Percentiles rank a stretch among this genome's conserved stretches.
These are phyloP conservation scores for Sporothrix brasiliensis DNA, from an alignment of 2,329 filamentous ascomycete species.

Conservation along the genomic window DNA sequence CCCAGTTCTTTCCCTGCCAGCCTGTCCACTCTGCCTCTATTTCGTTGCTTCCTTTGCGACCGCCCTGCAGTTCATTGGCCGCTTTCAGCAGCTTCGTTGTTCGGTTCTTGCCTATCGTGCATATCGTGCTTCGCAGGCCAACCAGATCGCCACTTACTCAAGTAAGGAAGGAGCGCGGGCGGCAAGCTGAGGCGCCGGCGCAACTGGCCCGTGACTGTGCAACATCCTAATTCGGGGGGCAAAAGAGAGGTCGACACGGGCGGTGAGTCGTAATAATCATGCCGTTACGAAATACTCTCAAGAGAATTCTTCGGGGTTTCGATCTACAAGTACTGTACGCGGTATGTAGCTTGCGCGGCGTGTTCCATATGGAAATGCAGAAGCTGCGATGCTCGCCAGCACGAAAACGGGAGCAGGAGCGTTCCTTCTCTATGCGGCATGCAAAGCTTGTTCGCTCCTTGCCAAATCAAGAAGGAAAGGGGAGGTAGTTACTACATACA, in stretches of 20 bases:
- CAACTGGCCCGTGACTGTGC: constrained; percentile 27
- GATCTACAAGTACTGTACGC: background rate
- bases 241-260: background rate
- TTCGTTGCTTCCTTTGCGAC: background rate
- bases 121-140: constrained; percentile 21
- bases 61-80: constrained; percentile 4
- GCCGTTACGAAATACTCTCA: background rate
- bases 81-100: constrained; percentile 22
- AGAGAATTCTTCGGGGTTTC: background rate
- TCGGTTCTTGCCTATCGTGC: constrained; percentile 16
- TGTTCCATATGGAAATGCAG: background rate
- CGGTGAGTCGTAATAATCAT: constrained; percentile 11
- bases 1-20: constrained; percentile 7
- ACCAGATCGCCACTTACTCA: constrained; percentile 30
- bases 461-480: background rate
- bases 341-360: background rate
- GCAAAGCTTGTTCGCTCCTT: constrained; percentile 21
- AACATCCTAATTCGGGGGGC: background rate
- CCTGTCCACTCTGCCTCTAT: background rate
- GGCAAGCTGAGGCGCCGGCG: constrained; percentile 13
- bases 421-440: constrained; percentile 12
- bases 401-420: constrained; percentile 4
- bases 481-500: background rate
- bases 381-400: background rate
- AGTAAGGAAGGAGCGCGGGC: constrained; percentile 23